Percentiles rank a stretch among this genome's conserved stretches.
Evolutionary conservation across 345 rosid genomes (phyloP).

Genomic region (Mercurialis annua): DNA sequence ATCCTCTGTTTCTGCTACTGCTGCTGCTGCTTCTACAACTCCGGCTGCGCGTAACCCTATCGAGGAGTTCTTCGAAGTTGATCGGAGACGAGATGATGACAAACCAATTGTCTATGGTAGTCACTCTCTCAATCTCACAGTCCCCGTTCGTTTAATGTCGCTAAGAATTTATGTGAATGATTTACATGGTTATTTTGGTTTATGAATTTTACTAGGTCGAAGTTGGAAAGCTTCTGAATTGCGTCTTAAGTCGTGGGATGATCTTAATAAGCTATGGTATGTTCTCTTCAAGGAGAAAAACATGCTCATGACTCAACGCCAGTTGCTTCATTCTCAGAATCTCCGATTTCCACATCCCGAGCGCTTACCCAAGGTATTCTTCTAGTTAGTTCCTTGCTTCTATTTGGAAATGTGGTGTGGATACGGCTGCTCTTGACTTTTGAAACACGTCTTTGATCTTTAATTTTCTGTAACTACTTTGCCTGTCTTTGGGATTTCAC

Average conservation of each 20-base stretch:
- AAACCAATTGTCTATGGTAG: conserved; percentile 75
- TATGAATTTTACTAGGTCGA: conserved; percentile 52
- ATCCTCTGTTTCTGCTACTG: conserved; percentile 41
- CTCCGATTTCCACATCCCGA: conserved; percentile 90
- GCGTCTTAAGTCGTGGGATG: conserved; percentile 89
- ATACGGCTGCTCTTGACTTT: not conserved
- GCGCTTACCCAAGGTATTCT: conserved; percentile 93
- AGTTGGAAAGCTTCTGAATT: conserved; percentile 95
- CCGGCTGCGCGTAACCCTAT: conserved; percentile 53
- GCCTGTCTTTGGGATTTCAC: too few relatives aligned
- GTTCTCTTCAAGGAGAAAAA: conserved; percentile 91
- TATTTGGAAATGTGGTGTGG: not conserved
- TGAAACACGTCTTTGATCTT: not conserved
- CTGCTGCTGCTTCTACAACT: conserved; percentile 50
- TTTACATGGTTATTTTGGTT: not conserved
- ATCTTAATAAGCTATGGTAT: conserved; percentile 88
- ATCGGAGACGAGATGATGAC: conserved; percentile 62
- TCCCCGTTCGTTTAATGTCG: not conserved
- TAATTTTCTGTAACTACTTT: not conserved
- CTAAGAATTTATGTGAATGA: not conserved
- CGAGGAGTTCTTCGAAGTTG: conserved; percentile 77
- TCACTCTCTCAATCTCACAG: not conserved
- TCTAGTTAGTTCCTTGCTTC: conserved; percentile 1
- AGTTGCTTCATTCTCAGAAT: conserved; percentile 91
- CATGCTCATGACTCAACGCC: conserved; percentile 95